Percentiles rank a stretch among this genome's conserved stretches.
phyloP scores from a whole-genome alignment of 495 filamentous ascomycete species.

The Talaromyces nanjingensis region DNA sequence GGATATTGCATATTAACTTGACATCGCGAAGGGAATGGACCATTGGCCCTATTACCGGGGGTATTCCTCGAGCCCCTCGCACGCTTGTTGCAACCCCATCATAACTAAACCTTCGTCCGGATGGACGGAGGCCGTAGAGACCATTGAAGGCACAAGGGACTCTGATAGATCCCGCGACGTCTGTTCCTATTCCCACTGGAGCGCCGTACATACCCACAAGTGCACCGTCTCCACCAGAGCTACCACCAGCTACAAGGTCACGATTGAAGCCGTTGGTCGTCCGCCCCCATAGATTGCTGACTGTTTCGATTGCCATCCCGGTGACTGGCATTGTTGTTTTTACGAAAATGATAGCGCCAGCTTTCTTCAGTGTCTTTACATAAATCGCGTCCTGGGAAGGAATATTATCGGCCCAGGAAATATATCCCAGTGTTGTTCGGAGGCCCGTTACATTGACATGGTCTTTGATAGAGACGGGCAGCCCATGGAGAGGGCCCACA shows the following conservation, averaged over 20 bases:
- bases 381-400: conserved; percentile 36
- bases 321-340: conserved; percentile 56
- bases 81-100: no score
- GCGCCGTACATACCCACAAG: conserved; percentile 52
- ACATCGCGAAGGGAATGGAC: no score
- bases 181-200: conserved; percentile 58
- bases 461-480: conserved; percentile 60
- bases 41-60: no score
- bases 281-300: conserved; percentile 32
- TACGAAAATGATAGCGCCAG: conserved; percentile 48
- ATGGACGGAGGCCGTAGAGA: conserved; percentile 52
- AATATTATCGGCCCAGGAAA: conserved; percentile 33
- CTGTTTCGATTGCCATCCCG: conserved; percentile 51
- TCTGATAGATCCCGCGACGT: conserved; percentile 61
- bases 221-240: conserved; percentile 60
- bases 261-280: conserved; percentile 54
- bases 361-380: conserved; percentile 28
- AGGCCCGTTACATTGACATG: no score
- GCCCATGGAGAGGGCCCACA: conserved; percentile 56
- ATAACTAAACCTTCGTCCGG: conserved; percentile 2
- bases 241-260: conserved; percentile 51
- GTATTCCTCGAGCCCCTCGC: no score
- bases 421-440: conserved; percentile 35
- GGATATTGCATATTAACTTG: no score
- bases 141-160: conserved; percentile 58